Evolutionary conservation across 192 early-diverging fungal genomes (phyloP).

Genomic region (Backusella sp.): DNA sequence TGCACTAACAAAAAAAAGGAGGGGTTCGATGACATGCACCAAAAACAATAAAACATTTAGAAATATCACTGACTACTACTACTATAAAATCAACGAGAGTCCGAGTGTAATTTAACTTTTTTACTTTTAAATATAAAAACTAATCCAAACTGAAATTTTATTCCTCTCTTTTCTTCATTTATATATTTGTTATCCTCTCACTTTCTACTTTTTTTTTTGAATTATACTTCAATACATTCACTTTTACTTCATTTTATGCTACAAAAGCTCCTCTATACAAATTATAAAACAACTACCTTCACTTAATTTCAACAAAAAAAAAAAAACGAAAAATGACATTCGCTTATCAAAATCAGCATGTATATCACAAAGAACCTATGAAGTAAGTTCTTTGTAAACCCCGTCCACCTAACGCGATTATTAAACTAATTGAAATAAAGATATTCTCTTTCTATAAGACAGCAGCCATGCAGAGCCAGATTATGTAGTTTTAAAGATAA

Average conservation of each 20-base stretch:
- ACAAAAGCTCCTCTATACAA: not conserved
- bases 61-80: not conserved
- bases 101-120: not conserved
- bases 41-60: slow-evolving; percentile 1
- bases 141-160: not conserved
- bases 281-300: not conserved
- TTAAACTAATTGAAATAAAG: not conserved
- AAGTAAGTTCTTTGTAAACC: not conserved
- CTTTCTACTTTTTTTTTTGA: not conserved
- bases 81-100: not conserved
- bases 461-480: slow-evolving; percentile 9
- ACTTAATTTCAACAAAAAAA: not conserved
- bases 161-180: not conserved
- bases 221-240: too few relatives aligned
- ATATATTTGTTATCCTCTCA: not conserved
- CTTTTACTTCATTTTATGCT: not conserved
- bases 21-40: not conserved
- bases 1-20: not conserved
- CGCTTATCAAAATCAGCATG: not conserved
- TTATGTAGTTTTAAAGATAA: slow-evolving; percentile 19
- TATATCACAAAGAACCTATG: not conserved
- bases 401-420: not conserved
- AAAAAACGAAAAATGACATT: not conserved
- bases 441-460: not conserved
- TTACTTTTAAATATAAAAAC: not conserved